Percentiles rank a stretch among this genome's conserved stretches.
phyloP scores from a whole-genome alignment of 495 filamentous ascomycete species.

The Penicillium canescens region DNA sequence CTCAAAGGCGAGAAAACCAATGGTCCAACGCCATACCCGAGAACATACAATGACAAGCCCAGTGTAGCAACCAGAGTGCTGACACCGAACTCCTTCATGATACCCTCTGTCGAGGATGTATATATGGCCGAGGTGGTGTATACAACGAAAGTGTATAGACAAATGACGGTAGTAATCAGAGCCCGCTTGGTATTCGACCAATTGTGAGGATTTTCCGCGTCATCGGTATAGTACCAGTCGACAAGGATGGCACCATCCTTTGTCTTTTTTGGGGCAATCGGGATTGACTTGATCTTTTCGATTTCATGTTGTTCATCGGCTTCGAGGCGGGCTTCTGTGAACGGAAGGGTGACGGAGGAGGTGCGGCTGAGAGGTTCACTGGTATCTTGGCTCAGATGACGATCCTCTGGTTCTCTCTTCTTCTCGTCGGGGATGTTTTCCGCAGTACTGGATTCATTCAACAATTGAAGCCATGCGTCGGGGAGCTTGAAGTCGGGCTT shows the following conservation, averaged over 20 bases:
- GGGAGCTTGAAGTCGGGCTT: constrained; percentile 50
- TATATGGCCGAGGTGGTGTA: constrained; percentile 39
- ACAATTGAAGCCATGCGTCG: constrained; percentile 39
- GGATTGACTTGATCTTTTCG: constrained; percentile 46
- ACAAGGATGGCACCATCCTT: constrained; percentile 44
- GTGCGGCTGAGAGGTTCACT: constrained; percentile 16
- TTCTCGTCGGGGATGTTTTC: constrained; percentile 11
- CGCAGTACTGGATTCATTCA: constrained; percentile 8
- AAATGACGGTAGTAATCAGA: constrained; percentile 25
- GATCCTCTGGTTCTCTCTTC: constrained; percentile 6
- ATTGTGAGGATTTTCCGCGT: constrained; percentile 56
- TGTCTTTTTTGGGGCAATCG: constrained; percentile 45
- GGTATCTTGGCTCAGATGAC: not conserved
- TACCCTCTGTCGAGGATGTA: constrained; percentile 22
- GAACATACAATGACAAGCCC: constrained; percentile 54
- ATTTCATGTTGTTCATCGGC: constrained; percentile 33
- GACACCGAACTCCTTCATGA: constrained; percentile 46
- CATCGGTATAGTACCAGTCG: constrained; percentile 57
- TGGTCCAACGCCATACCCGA: constrained; percentile 50
- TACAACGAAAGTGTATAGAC: constrained; percentile 38
- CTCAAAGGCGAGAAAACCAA: constrained; percentile 48
- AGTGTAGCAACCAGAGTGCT: constrained; percentile 38
- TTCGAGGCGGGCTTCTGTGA: constrained; percentile 40
- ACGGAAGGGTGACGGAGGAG: constrained; percentile 25
- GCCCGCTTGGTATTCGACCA: constrained; percentile 41